phyloP scores from a whole-genome alignment of 1,284 basidiomycete species.

The Microbotryomycetes sp. region DNA sequence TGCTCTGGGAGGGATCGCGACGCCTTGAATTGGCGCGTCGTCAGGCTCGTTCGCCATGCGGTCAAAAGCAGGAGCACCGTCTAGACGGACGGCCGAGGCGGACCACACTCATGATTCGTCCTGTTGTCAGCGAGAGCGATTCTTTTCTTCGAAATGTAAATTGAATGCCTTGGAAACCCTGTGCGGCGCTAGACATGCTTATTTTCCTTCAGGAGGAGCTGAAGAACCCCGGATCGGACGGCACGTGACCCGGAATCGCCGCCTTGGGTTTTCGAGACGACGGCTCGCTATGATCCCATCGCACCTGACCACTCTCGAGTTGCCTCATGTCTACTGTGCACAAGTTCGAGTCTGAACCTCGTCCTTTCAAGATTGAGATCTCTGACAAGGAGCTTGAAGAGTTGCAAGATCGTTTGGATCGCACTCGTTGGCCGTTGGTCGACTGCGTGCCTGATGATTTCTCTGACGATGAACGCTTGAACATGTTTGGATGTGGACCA shows the following conservation, averaged over 20 bases:
- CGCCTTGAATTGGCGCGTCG: too few species aligned
- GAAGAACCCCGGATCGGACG: too few species aligned
- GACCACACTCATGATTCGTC: too few species aligned
- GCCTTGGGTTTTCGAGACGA: neutral
- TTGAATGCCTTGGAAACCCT: too few species aligned
- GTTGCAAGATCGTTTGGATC: constrained; percentile 9
- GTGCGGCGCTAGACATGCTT: too few species aligned
- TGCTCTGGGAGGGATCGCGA: too few species aligned
- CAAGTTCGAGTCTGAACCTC: constrained; percentile 1
- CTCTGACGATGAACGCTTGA: neutral
- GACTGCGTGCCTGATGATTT: constrained; percentile 10
- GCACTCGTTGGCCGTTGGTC: constrained; percentile 14
- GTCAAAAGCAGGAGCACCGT: too few species aligned
- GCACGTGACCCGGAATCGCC: neutral
- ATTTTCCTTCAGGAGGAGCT: too few species aligned
- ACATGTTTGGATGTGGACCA: constrained; percentile 4
- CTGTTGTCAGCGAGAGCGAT: too few species aligned
- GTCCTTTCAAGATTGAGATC: constrained; percentile 15
- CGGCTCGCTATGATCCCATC: neutral
- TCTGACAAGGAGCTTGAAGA: constrained; percentile 3
- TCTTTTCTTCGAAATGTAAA: too few species aligned
- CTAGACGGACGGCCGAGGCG: too few species aligned
- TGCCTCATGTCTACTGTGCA: neutral
- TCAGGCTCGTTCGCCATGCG: too few species aligned
- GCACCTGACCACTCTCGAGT: neutral